These are phyloP conservation scores for Pelargonium citronellum DNA, from an alignment of 441 rosid genomes.

Conservation along the genomic window DNA sequence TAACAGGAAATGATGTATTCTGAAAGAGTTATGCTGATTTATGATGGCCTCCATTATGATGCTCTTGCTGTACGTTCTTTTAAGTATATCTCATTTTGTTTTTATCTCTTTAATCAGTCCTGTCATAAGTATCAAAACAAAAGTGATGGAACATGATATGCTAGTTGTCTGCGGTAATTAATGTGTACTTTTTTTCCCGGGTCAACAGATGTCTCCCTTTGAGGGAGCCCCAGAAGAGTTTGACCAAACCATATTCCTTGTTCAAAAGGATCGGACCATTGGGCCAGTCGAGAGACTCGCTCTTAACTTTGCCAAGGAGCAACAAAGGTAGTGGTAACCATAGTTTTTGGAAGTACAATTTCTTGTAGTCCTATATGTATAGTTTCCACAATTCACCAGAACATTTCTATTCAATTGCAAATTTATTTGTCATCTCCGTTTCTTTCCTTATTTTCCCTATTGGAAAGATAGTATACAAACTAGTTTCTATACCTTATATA, in stretches of 20 bases:
- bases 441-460: too few species aligned
- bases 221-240: constrained; percentile 89
- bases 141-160: too few species aligned
- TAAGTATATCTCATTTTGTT: constrained; percentile 6
- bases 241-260: constrained; percentile 72
- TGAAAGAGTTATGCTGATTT: constrained; percentile 80
- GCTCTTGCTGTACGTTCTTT: constrained; percentile 66
- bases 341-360: background rate
- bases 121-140: background rate
- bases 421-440: too few species aligned
- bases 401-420: too few species aligned
- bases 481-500: too few species aligned
- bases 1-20: constrained; percentile 55
- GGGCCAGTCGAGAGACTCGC: constrained; percentile 52
- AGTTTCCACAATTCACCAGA: background rate
- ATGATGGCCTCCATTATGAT: constrained; percentile 91
- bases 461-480: too few species aligned
- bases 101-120: background rate
- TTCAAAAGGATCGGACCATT: constrained; percentile 49
- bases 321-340: constrained; percentile 51
- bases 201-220: constrained; percentile 60
- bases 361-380: background rate
- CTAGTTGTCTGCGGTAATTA: background rate
- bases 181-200: constrained; percentile 9
- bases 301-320: constrained; percentile 59